phyloP scores from a whole-genome alignment of 805 yeast species.

The Teunomyces stri region DNA sequence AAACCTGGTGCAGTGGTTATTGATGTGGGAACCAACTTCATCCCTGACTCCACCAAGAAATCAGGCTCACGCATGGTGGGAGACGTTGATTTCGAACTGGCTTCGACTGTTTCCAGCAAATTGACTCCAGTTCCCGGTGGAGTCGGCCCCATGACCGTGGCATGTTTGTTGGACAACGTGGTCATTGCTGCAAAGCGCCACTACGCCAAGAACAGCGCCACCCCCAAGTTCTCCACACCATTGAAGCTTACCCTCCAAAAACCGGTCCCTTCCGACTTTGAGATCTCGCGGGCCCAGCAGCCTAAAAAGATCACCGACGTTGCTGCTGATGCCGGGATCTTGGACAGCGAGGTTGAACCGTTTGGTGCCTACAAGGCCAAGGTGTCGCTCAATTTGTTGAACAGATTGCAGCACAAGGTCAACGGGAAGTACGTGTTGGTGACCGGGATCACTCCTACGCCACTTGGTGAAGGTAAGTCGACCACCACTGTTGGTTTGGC shows the following conservation, averaged over 20 bases:
- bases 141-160: conserved; percentile 91
- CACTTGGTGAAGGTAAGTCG: conserved; percentile 82
- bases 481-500: conserved; percentile 82
- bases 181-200: conserved; percentile 62
- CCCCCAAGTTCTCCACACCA: conserved; percentile 50
- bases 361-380: conserved; percentile 78
- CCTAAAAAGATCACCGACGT: conserved; percentile 70
- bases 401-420: conserved; percentile 56
- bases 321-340: conserved; percentile 67
- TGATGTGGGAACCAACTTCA: conserved; percentile 81
- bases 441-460: conserved; percentile 85
- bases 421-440: conserved; percentile 75
- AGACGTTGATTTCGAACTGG: conserved; percentile 66
- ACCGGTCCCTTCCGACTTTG: conserved; percentile 82
- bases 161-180: conserved; percentile 74
- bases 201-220: conserved; percentile 37
- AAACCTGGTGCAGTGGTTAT: conserved; percentile 66
- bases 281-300: conserved; percentile 70
- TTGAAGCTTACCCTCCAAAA: conserved; percentile 51
- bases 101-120: conserved; percentile 53
- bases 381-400: conserved; percentile 60
- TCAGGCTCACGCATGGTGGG: conserved; percentile 74
- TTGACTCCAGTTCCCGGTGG: conserved; percentile 93
- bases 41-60: conserved; percentile 63
- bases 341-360: conserved; percentile 67